phyloP scores from a whole-genome alignment of 345 rosid genomes.

The Microcos paniculata region DNA sequence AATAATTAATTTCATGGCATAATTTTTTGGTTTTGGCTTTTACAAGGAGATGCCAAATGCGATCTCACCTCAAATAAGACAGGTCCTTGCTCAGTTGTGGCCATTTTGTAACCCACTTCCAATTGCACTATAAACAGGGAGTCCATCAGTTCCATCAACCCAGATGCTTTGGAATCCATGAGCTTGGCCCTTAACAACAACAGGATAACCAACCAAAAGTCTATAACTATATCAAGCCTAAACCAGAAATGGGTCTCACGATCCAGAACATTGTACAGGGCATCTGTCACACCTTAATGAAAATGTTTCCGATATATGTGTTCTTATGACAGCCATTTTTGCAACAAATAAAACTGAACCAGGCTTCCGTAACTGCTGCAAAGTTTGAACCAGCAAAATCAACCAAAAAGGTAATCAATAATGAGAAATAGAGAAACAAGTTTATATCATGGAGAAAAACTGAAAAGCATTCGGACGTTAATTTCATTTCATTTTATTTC shows the following conservation, averaged over 20 bases:
- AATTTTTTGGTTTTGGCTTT: neutral
- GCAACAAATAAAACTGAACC: constrained; percentile 55
- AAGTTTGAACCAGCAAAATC: constrained; percentile 73
- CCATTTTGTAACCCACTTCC: constrained; percentile 55
- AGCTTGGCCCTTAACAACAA: constrained; percentile 65
- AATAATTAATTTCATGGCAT: no score
- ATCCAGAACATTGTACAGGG: neutral
- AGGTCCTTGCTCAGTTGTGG: constrained; percentile 52
- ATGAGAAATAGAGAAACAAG: neutral
- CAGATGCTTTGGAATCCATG: constrained; percentile 69
- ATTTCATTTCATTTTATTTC: neutral
- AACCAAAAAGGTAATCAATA: constrained; percentile 37
- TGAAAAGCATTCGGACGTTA: neutral
- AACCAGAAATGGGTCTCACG: neutral
- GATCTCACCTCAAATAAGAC: constrained; percentile 56
- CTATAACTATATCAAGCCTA: neutral
- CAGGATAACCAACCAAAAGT: constrained; percentile 54
- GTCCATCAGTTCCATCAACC: constrained; percentile 71
- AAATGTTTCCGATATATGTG: constrained; percentile 48
- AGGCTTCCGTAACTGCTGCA: constrained; percentile 70
- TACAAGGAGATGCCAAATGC: neutral
- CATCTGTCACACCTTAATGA: neutral
- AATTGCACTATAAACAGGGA: constrained; percentile 59
- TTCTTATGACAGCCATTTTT: constrained; percentile 75
- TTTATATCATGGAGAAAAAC: neutral